Base-by-base conservation (phyloP, 306 rosid genomes). In the Fragaria iinumae region DNA sequence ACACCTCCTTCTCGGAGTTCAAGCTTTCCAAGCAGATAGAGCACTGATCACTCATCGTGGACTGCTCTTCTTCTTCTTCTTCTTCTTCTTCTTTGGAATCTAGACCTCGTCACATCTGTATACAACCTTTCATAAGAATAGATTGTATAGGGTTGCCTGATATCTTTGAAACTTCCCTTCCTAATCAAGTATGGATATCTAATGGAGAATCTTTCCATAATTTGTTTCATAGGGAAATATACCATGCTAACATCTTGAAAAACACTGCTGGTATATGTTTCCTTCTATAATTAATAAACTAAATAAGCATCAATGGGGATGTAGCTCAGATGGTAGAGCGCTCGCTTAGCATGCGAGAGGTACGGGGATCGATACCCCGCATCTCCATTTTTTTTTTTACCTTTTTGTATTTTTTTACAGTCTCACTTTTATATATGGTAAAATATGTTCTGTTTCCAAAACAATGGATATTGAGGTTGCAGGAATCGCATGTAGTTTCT, bases 281-380 rank as follows among this genome's bases (percentile, higher is more conserved):
- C 3, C 34, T 32, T 32, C 34, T 0, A 32, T 0, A 2, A 29
- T 29, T 29, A 29, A 29, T 29, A 29, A 0, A 29, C 0, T 27
- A 4, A 36, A 36, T 36, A 38, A 5, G 7, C 5, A 4, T 38
- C 5, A 10, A 27, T 1, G 89, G 93, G 93, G 96, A 89, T 89
- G 93, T 89, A 89, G 97, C 92, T 91, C 93, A 91, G 93, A 88
- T 93, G 93, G 98, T 93, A 90, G 96, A 91, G 97, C 88, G 91
- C 93, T 91, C 87, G 92, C 93, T 91, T 93, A 86, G 96, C 97
- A 91, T 91, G 96, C 91, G 87, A 88, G 89, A 89, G 88, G 89
- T 69, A 86, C 88, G 84, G 88, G 90, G 89, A 91, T 91, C 90
- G 91, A 89, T 91, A 81, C 91, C 93, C 91, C 88, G 90, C 96